These are phyloP conservation scores for Rhodotorula babjevae DNA, from an alignment of 768 basidiomycete genomes.

Conservation along the genomic window DNA sequence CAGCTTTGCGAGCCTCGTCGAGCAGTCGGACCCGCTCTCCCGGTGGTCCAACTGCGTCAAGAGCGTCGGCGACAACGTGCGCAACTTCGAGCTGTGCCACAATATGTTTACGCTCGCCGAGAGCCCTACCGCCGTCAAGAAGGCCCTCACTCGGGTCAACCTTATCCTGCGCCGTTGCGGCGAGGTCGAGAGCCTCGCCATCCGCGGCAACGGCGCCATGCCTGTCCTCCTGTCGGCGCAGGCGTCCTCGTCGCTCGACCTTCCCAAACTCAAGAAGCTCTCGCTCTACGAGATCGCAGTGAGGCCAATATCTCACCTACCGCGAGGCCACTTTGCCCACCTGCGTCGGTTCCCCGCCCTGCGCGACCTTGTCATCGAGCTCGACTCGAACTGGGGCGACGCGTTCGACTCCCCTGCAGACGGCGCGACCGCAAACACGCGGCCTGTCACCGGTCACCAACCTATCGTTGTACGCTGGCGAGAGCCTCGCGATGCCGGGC, in stretches of 20 bases:
- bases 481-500: not conserved
- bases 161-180: not conserved
- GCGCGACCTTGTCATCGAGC: not conserved
- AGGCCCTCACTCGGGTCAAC: accelerated
- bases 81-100: not conserved
- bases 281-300: not conserved
- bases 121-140: not conserved
- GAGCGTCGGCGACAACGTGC: not conserved
- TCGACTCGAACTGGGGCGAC: not conserved
- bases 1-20: not conserved
- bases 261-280: not conserved
- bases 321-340: not conserved
- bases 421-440: not conserved
- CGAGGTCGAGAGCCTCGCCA: not conserved
- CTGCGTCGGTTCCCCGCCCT: not conserved
- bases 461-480: not conserved
- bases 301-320: not conserved
- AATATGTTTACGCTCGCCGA: too few relatives aligned
- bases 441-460: not conserved
- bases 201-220: not conserved
- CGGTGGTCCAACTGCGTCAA: too few relatives aligned
- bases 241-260: too few relatives aligned
- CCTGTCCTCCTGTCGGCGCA: not conserved
- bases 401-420: too few relatives aligned
- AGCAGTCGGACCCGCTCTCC: too few relatives aligned